Evolutionary conservation across 1,284 basidiomycete species (phyloP), one percentile per base, ranked within the genome.

Genomic region (Agaricales sp.): DNA sequence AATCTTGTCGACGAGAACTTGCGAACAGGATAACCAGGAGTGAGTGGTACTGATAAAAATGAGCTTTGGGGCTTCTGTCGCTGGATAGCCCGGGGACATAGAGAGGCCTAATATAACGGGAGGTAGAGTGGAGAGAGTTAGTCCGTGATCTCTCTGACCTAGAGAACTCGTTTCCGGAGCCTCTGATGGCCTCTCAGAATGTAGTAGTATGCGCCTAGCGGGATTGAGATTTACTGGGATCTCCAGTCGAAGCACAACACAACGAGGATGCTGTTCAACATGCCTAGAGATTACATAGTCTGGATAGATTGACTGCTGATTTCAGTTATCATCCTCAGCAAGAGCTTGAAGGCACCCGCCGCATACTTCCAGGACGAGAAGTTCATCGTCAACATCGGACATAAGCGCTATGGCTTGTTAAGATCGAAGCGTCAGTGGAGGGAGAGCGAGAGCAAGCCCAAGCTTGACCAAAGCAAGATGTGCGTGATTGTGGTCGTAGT

Each of bases 251-350:
- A 43, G 41, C 8, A 19, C 11, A 8, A 11, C 18, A 8, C 20
- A 11, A 8, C 20, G 11, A 11, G n/a, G 11, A 8, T 16, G 41
- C 8, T 8, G n/a, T 8, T 35, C 30, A 11, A 35, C 30, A n/a
- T 8, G n/a, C 13, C 12, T 6, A 14, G 19, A 11, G 45, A 18
- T 14, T 12, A 46, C 45, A 24, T n/a, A 46, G 24, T 46, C 45
- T 25, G 45, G 45, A 26, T 46, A 46, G 14, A 46, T 46, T 6
- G 45, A 46, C 45, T 46, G 30, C 30, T 8, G 11, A 8, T 8
- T 35, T 35, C 30, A 35, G 30, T n/a, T 35, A 11, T n/a, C 8
- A 35, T 8, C 8, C 30, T 8, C 8, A n/a, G n/a, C n/a, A 35
- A 8, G 30, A 35, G n/a, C n/a, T 35, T 35, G 11, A 35, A 35